These are phyloP conservation scores for Calonectria honghensis DNA, from an alignment of 2,329 filamentous ascomycete species.

Conservation along the genomic window DNA sequence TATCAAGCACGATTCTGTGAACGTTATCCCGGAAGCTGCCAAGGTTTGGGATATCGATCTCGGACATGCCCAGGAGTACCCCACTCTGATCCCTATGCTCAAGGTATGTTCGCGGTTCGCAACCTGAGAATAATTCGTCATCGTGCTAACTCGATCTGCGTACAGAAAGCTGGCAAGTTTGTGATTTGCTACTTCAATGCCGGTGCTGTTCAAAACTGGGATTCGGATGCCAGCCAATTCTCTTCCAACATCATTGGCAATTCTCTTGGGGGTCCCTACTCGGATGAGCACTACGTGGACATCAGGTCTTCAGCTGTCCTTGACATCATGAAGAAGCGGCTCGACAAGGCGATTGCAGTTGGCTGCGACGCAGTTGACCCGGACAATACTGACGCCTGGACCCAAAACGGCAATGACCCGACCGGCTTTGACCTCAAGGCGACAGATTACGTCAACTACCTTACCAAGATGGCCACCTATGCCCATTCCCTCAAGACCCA, in stretches of 20 bases:
- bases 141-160: conserved; percentile 9
- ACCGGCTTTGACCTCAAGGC: conserved; percentile 56
- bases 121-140: not conserved
- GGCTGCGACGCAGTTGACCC: conserved; percentile 61
- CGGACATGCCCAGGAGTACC: conserved; percentile 52
- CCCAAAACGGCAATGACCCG: conserved; percentile 51
- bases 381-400: conserved; percentile 60
- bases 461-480: conserved; percentile 55
- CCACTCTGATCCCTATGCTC: conserved; percentile 55
- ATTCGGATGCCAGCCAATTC: conserved; percentile 54
- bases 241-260: conserved; percentile 52
- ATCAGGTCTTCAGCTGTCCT: conserved; percentile 53
- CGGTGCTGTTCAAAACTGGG: conserved; percentile 57
- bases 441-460: conserved; percentile 56
- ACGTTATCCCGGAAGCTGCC: conserved; percentile 53
- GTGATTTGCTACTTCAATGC: conserved; percentile 61
- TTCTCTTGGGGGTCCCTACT: conserved; percentile 52
- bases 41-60: conserved; percentile 59
- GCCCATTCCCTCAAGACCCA: conserved; percentile 56
- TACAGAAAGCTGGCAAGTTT: conserved; percentile 54
- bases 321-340: conserved; percentile 56
- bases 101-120: conserved; percentile 48
- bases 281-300: conserved; percentile 57
- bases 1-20: conserved; percentile 53
- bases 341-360: conserved; percentile 53